Evolutionary conservation across 371 early-diverging fungal genomes (phyloP).

Genomic region (Funneliformis caledonium): DNA sequence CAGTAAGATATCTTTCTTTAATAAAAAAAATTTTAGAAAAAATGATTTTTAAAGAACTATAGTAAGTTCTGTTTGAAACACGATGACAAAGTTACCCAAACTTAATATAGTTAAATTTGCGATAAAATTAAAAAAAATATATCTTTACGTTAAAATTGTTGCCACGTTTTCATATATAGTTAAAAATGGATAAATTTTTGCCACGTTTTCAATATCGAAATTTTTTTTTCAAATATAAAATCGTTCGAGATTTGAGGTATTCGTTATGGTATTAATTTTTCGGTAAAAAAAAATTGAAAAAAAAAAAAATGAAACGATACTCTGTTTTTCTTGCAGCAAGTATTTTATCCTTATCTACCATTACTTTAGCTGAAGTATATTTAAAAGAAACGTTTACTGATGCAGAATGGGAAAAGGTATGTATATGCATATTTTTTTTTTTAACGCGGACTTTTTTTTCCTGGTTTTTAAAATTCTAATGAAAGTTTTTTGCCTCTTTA

Average conservation of each 20-base stretch:
- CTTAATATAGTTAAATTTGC: neutral
- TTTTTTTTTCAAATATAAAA: neutral
- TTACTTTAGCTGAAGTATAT: constrained; percentile 67
- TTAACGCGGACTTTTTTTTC: too few relatives aligned
- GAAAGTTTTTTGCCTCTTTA: too few relatives aligned
- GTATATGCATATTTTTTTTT: neutral
- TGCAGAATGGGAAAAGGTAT: constrained; percentile 60
- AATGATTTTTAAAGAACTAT: neutral
- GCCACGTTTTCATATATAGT: neutral
- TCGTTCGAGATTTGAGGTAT: neutral
- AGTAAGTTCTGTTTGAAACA: neutral
- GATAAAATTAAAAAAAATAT: too few relatives aligned
- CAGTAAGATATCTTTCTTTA: neutral
- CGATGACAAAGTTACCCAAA: neutral
- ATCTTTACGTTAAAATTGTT: neutral
- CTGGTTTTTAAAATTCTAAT: too few relatives aligned
- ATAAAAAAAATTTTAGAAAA: neutral
- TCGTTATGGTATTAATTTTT: too few relatives aligned
- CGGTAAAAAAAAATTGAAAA: neutral
- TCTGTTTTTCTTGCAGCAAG: neutral
- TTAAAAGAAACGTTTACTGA: constrained; percentile 87
- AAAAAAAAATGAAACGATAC: neutral
- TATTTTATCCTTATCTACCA: neutral
- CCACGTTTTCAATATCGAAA: neutral
- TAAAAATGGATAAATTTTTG: too few relatives aligned